phyloP scores from a whole-genome alignment of 2,329 filamentous ascomycete species.

The Trichoderma citrinoviride region DNA sequence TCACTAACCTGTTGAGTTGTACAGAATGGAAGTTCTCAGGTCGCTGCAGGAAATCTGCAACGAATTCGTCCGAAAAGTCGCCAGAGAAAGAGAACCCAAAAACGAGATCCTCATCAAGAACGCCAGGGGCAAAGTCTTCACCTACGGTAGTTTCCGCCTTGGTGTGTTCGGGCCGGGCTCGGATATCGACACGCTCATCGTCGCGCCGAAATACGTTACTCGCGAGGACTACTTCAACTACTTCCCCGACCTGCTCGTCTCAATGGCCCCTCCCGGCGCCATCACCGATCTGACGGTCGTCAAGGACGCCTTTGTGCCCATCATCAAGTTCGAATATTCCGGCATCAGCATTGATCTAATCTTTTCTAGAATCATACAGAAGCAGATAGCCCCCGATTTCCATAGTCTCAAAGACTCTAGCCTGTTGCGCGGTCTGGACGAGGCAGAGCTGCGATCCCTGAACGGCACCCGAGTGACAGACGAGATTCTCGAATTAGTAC shows the following conservation, averaged over 20 bases:
- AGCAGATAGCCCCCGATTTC: slow-evolving; percentile 64
- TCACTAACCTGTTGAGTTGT: background rate
- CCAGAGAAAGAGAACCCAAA: slow-evolving; percentile 66
- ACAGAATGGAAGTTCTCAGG: slow-evolving; percentile 67
- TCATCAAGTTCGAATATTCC: slow-evolving; percentile 92
- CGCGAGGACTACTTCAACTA: slow-evolving; percentile 89
- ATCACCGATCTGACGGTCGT: slow-evolving; percentile 84
- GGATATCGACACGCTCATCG: slow-evolving; percentile 94
- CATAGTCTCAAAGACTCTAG: slow-evolving; percentile 78
- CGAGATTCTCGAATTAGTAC: slow-evolving; percentile 84
- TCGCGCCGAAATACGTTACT: slow-evolving; percentile 84
- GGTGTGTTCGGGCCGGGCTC: slow-evolving; percentile 94
- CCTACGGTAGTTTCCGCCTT: slow-evolving; percentile 91
- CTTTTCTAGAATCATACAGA: slow-evolving; percentile 71
- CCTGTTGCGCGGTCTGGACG: slow-evolving; percentile 80
- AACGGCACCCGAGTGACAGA: slow-evolving; percentile 95
- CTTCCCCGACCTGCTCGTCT: slow-evolving; percentile 76
- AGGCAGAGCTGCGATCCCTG: slow-evolving; percentile 80
- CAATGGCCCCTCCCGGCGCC: slow-evolving; percentile 72
- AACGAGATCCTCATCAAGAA: slow-evolving; percentile 76
- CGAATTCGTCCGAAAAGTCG: slow-evolving; percentile 83
- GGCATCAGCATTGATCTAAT: slow-evolving; percentile 95
- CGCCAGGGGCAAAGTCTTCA: slow-evolving; percentile 89
- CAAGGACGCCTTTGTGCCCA: slow-evolving; percentile 87
- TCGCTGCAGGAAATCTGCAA: slow-evolving; percentile 77